A percentile compares a stretch with the other conserved stretches of the same genome.
phyloP scores from a whole-genome alignment of 805 yeast species.

The Phaffomyces antillensis region DNA sequence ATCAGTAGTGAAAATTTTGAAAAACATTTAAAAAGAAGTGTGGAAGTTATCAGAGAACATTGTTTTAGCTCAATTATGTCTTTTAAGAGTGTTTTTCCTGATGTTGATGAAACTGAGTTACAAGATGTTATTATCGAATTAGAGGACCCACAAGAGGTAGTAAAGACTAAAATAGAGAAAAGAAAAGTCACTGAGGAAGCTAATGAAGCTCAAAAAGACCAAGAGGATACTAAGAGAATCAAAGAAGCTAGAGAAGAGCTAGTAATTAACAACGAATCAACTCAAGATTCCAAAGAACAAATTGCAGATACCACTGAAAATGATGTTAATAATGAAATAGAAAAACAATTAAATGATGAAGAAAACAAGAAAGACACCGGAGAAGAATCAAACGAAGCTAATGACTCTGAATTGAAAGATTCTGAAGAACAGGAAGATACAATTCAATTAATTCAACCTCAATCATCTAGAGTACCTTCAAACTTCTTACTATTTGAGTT shows the following conservation, averaged over 20 bases:
- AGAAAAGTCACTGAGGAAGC: background rate
- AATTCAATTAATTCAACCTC: constrained; percentile 6
- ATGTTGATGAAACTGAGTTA: constrained; percentile 21
- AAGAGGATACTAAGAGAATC: background rate
- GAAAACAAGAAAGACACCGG: background rate
- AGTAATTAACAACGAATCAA: too few relatives aligned
- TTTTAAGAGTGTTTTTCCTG: constrained; percentile 55
- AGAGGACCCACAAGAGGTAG: constrained; percentile 13
- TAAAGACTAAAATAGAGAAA: background rate
- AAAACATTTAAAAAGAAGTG: constrained; percentile 64
- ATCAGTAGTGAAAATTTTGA: constrained; percentile 43
- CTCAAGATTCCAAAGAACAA: background rate
- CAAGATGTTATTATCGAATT: constrained; percentile 13
- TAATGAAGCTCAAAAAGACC: background rate
- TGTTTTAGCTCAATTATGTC: constrained; percentile 67
- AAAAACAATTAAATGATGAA: background rate
- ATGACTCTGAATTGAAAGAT: background rate
- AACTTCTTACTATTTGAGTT: constrained; percentile 31
- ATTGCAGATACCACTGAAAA: background rate
- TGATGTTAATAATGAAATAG: background rate
- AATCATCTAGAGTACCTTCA: constrained; percentile 10
- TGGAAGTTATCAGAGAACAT: constrained; percentile 82
- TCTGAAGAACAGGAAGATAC: background rate
- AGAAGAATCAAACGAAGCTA: background rate
- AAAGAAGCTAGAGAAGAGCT: background rate